phyloP scores from a whole-genome alignment of 805 yeast genomes.

The Metschnikowia similis region DNA sequence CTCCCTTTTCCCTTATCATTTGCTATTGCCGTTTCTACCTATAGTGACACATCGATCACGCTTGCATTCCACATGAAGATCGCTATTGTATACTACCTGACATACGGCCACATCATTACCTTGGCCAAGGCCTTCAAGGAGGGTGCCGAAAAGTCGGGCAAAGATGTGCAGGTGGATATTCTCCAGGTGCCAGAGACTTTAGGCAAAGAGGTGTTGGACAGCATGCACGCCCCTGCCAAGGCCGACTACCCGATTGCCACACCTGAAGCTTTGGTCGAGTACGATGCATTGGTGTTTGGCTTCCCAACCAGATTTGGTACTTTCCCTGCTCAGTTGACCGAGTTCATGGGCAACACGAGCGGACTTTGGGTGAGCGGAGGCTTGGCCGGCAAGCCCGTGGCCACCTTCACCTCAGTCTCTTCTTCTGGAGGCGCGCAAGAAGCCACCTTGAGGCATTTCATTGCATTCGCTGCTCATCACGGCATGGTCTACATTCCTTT shows the following conservation, averaged over 20 bases:
- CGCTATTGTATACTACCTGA: constrained; percentile 17
- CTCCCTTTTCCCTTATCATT: neutral
- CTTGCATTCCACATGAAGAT: constrained; percentile 12
- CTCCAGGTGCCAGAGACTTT: constrained; percentile 49
- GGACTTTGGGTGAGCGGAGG: constrained; percentile 19
- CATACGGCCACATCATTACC: constrained; percentile 17
- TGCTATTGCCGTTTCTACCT: neutral
- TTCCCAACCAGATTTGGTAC: constrained; percentile 19
- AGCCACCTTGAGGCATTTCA: constrained; percentile 56
- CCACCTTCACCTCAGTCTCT: constrained; percentile 70
- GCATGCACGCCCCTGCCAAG: constrained; percentile 19
- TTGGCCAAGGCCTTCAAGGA: constrained; percentile 17
- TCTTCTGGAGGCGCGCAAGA: constrained; percentile 84
- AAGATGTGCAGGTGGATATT: constrained; percentile 47
- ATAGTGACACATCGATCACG: no score
- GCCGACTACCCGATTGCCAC: constrained; percentile 19
- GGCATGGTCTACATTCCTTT: constrained; percentile 78
- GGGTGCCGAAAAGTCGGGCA: constrained; percentile 14
- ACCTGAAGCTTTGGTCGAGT: constrained; percentile 16
- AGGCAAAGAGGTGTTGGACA: constrained; percentile 16
- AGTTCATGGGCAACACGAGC: constrained; percentile 19
- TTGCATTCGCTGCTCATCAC: constrained; percentile 70
- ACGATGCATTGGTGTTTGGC: constrained; percentile 20
- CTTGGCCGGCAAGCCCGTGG: constrained; percentile 31
- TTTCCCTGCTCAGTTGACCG: constrained; percentile 21